phyloP scores from a whole-genome alignment of 805 yeast species.

The Metschnikowia similis region DNA sequence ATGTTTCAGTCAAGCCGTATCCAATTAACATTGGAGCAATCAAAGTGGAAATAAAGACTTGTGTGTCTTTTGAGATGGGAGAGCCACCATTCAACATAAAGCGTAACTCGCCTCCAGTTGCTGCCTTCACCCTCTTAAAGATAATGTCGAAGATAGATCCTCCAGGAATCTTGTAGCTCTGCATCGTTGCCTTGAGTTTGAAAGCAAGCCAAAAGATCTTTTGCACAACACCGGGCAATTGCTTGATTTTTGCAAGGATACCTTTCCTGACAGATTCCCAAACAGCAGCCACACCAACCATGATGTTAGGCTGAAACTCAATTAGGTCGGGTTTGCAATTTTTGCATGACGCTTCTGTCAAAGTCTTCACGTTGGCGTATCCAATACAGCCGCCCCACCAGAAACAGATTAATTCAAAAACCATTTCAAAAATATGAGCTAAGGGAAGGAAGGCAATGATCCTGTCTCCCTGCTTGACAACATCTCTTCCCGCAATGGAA shows the following conservation, averaged over 20 bases:
- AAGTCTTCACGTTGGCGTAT: conserved; percentile 88
- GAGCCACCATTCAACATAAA: conserved; percentile 87
- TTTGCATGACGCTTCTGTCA: conserved; percentile 74
- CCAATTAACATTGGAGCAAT: conserved; percentile 88
- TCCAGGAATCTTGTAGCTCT: conserved; percentile 69
- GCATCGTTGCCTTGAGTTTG: conserved; percentile 64
- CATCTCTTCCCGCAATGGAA: conserved; percentile 50
- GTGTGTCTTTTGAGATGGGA: conserved; percentile 77
- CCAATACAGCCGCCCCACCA: conserved; percentile 91
- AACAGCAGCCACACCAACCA: conserved; percentile 99
- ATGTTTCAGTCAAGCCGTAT: conserved; percentile 94
- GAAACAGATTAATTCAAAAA: conserved; percentile 72
- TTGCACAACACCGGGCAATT: conserved; percentile 62
- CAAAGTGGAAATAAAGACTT: conserved; percentile 68
- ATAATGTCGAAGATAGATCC: conserved; percentile 67
- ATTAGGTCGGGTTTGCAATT: conserved; percentile 87
- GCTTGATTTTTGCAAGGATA: conserved; percentile 66
- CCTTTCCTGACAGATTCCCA: conserved; percentile 97
- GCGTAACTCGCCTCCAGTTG: conserved; percentile 88
- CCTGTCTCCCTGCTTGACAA: conserved; percentile 57
- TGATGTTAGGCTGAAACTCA: conserved; percentile 82
- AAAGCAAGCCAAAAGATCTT: conserved; percentile 87
- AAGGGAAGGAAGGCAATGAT: conserved; percentile 87
- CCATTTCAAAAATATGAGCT: conserved; percentile 94
- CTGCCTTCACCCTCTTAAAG: conserved; percentile 84